Base-by-base conservation (phyloP, 352 stramenopile species). In the Phytophthora cryptogea region DNA sequence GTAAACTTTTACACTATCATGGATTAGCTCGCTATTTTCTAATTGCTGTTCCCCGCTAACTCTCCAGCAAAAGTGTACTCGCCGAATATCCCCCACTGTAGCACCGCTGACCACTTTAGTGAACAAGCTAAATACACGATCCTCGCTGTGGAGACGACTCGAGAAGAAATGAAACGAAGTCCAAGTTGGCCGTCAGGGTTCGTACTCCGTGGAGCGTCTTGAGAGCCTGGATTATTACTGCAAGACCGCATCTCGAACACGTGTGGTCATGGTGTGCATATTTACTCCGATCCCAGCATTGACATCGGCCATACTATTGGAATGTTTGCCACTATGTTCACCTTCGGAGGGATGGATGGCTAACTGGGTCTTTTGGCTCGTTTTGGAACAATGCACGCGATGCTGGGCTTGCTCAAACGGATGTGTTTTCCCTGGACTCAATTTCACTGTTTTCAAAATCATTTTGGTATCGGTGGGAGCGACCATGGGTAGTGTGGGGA, bases 271-370 rank as follows among this genome's bases (percentile, higher is more conserved):
- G 28, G 44, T 52, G n/a, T 52, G 44, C 9, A 8, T 39, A 14
- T 8, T 52, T 16, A 52, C 44, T 5, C 44, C 44, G 7, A n/a
- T 20, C 5, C 44, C 44, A 10, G 44, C 44, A 16, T 31, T 52
- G 10, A 26, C 17, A 6, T 26, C 32, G 7, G 44, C 44, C 16
- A 7, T 52, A 17, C 6, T 52, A 16, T 16, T 52, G 2, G 44
- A 52, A 30, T 52, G n/a, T 27, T 10, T 52, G n/a, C 44, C 44
- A 23, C 28, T 52, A 23, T 28, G 44, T 11, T 27, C 37, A 28
- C 28, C 13, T 11, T 52, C 28, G 5, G 9, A 11, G 3, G 9
- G 31, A 11, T 36, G 9, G 8, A 36, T 4, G 20, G 20, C 20
- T 23, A 23, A 23, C 20, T 23, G 20, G 20, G 20, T 23, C 20